Percentiles rank a stretch among this genome's conserved stretches.
These are phyloP conservation scores for Peronospora belbahrii DNA, from an alignment of 352 stramenopile species.

Conservation along the genomic window DNA sequence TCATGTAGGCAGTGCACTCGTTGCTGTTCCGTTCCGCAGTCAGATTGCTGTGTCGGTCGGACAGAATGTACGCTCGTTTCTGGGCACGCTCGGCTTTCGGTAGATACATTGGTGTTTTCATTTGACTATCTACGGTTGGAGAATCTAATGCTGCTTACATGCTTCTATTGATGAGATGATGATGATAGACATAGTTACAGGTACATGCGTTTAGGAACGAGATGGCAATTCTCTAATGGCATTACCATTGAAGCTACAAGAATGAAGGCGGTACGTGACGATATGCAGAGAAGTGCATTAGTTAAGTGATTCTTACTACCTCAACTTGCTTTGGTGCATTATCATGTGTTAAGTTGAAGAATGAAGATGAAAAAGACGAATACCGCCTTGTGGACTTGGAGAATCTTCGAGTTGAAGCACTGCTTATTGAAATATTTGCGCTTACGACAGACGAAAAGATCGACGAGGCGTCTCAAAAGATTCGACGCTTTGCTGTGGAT, in stretches of 20 bases:
- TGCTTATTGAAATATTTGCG: conserved; percentile 78
- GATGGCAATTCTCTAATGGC: conserved; percentile 77
- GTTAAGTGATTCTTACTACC: neutral
- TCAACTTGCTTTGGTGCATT: neutral
- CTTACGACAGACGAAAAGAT: conserved; percentile 84
- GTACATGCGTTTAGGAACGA: conserved; percentile 76
- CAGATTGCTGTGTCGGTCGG: conserved; percentile 77
- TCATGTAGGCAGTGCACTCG: conserved; percentile 44
- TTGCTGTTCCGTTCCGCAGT: conserved; percentile 73
- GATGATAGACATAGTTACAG: conserved; percentile 63
- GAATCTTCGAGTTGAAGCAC: conserved; percentile 75
- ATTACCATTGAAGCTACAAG: conserved; percentile 79
- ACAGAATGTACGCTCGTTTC: conserved; percentile 71
- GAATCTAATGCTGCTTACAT: neutral
- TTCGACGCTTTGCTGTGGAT: conserved; percentile 73
- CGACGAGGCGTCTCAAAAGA: conserved; percentile 75
- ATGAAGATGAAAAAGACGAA: conserved; percentile 77
- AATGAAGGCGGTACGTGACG: conserved; percentile 67
- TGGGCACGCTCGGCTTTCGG: conserved; percentile 71
- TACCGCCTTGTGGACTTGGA: conserved; percentile 79
- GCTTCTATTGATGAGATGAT: too few species aligned
- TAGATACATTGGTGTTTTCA: conserved; percentile 8
- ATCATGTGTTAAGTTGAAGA: conserved; percentile 41
- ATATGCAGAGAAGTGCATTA: neutral
- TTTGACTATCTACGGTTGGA: neutral